Conservation (phyloP, 2,329 filamentous ascomycete genomes). For the Trichoderma cornu-damae region DNA sequence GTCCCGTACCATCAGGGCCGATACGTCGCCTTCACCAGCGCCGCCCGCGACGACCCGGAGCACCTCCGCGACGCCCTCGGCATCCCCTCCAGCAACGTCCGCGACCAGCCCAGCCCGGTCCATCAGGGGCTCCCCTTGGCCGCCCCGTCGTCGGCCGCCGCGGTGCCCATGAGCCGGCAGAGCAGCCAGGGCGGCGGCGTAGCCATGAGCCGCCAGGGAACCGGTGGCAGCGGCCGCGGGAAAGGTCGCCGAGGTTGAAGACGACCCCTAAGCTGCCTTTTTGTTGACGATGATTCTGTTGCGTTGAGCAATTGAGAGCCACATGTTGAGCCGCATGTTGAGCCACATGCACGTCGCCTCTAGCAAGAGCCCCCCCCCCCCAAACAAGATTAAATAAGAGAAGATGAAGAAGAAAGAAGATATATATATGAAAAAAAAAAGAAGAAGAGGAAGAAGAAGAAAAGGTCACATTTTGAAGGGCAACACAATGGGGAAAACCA, state of each 20-base stretch:
- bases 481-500: background rate
- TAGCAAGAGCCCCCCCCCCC: background rate
- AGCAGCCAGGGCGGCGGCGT: conserved; percentile 52
- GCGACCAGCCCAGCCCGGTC: conserved; percentile 37
- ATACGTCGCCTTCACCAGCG: conserved; percentile 46
- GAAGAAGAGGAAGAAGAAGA: background rate
- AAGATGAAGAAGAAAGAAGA: no score
- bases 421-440: no score
- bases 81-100: conserved; percentile 40
- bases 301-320: background rate
- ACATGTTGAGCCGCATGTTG: no score
- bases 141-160: conserved; percentile 35
- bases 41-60: conserved; percentile 45
- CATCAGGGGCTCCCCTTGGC: conserved; percentile 25
- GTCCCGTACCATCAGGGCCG: conserved; percentile 43
- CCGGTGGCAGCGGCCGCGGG: conserved; percentile 46
- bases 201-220: conserved; percentile 53
- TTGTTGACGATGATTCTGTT: background rate
- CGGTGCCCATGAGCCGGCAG: conserved; percentile 51
- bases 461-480: background rate
- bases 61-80: conserved; percentile 47
- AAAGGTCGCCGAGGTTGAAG: conserved; percentile 37
- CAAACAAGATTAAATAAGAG: no score
- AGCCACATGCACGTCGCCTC: background rate
- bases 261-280: background rate